A percentile compares a stretch with the other conserved stretches of the same genome.
phyloP scores from a whole-genome alignment of 306 rosid genomes.

The Cicer arietinum region DNA sequence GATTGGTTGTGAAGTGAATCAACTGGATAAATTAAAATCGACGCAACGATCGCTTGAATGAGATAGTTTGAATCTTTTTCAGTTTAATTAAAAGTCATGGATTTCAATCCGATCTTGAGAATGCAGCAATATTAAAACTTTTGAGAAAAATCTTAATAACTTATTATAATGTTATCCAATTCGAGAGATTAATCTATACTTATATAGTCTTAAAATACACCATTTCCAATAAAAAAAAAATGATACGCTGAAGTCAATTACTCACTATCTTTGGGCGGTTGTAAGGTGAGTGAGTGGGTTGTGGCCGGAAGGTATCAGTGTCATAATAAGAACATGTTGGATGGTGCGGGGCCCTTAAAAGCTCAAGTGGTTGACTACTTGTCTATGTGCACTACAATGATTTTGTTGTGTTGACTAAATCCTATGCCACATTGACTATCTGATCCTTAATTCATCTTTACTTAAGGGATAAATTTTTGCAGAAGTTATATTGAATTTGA shows the following conservation, averaged over 20 bases:
- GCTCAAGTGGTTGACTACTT: constrained; percentile 62
- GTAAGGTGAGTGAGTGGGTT: constrained; percentile 47
- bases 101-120: too few relatives aligned
- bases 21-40: neutral
- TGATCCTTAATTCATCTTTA: neutral
- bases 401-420: constrained; percentile 47
- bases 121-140: too few relatives aligned
- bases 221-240: neutral
- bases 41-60: too few relatives aligned
- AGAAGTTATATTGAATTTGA: neutral
- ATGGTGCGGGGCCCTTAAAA: constrained; percentile 39
- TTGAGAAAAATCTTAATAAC: rapidly evolving
- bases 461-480: neutral
- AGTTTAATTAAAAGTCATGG: too few relatives aligned
- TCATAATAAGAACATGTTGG: constrained; percentile 34
- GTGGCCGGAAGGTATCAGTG: constrained; percentile 37
- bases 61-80: too few relatives aligned
- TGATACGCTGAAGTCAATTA: constrained; percentile 12
- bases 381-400: constrained; percentile 28
- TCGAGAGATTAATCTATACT: too few relatives aligned
- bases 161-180: too few relatives aligned
- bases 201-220: too few relatives aligned
- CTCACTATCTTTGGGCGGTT: constrained; percentile 31
- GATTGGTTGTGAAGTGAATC: constrained; percentile 17
- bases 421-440: constrained; percentile 46